Evolutionary conservation across 1,284 basidiomycete genomes (phyloP).

Genomic region (Tranzscheliella williamsii): DNA sequence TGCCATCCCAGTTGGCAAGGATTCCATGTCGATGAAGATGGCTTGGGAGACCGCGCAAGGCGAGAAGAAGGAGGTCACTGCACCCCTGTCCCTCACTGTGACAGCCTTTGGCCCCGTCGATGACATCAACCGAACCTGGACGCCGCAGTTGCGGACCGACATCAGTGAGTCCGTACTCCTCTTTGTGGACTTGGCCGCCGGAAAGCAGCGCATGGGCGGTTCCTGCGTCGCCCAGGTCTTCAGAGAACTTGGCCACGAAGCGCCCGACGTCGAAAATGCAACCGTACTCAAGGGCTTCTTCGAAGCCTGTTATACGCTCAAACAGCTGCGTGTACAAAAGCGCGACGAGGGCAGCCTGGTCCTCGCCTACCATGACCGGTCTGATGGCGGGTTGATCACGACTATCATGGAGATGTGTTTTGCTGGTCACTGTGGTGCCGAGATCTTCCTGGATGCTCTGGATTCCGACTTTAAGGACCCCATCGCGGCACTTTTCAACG

Average conservation of each 20-base stretch:
- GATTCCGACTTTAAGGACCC: conserved; percentile 63
- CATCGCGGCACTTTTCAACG: conserved; percentile 79
- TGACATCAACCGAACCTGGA: conserved; percentile 84
- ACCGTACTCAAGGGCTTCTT: conserved; percentile 80
- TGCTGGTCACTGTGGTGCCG: conserved; percentile 80
- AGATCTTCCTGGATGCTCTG: conserved; percentile 69
- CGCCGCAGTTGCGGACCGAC: conserved; percentile 76
- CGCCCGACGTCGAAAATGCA: conserved; percentile 85
- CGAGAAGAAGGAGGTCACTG: conserved; percentile 77
- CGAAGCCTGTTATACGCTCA: conserved; percentile 72
- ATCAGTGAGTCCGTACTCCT: conserved; percentile 69
- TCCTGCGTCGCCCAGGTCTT: conserved; percentile 94
- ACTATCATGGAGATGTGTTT: conserved; percentile 95
- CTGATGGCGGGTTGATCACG: conserved; percentile 91
- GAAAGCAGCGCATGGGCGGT: conserved; percentile 86
- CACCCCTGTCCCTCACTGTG: conserved; percentile 88
- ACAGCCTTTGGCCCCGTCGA: conserved; percentile 91
- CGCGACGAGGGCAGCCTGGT: conserved; percentile 69
- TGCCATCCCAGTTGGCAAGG: conserved; percentile 96
- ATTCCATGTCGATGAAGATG: conserved; percentile 99
- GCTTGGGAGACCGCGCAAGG: conserved; percentile 71
- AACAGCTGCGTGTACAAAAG: conserved; percentile 62
- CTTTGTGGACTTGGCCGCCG: conserved; percentile 84
- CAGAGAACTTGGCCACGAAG: conserved; percentile 83
- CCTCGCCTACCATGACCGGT: conserved; percentile 95